Evolutionary conservation across 371 early-diverging fungal genomes (phyloP).

Genomic region (Mucor saturninus): DNA sequence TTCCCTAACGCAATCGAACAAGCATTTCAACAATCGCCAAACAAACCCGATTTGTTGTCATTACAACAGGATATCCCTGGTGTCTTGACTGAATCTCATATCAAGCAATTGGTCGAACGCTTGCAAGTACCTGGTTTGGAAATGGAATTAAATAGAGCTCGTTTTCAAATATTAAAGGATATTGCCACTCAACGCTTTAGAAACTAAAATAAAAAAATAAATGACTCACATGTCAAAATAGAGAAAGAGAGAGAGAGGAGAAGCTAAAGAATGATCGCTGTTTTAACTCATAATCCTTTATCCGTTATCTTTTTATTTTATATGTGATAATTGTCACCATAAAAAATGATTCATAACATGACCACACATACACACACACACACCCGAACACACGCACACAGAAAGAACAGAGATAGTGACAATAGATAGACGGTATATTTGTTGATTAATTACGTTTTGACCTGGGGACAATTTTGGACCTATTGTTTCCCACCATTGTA

Average conservation of each 20-base stretch:
- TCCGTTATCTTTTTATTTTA: no score
- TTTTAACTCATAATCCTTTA: no score
- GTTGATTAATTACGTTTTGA: no score
- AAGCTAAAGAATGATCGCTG: no score
- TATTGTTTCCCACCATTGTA: no score
- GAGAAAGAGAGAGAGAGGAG: neutral
- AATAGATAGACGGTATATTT: no score
- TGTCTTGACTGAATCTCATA: slow-evolving; percentile 26
- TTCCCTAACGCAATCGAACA: slow-evolving; percentile 38
- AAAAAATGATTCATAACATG: no score
- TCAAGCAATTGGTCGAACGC: slow-evolving; percentile 30
- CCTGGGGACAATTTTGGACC: no score
- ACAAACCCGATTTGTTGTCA: slow-evolving; percentile 25
- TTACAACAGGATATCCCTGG: slow-evolving; percentile 42
- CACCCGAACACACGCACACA: no score
- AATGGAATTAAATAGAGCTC: slow-evolving; percentile 44
- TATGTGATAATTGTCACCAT: no score
- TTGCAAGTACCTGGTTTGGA: slow-evolving; percentile 45
- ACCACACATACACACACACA: no score
- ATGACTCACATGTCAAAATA: neutral
- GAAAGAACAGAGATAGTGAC: no score
- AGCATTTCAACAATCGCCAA: slow-evolving; percentile 20
- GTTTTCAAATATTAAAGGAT: slow-evolving; percentile 42
- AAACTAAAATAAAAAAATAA: neutral
- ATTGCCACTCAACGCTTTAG: slow-evolving; percentile 31